These are phyloP conservation scores for Arachnomyces sp. DNA, from an alignment of 2,329 filamentous ascomycete genomes.

Conservation along the genomic window DNA sequence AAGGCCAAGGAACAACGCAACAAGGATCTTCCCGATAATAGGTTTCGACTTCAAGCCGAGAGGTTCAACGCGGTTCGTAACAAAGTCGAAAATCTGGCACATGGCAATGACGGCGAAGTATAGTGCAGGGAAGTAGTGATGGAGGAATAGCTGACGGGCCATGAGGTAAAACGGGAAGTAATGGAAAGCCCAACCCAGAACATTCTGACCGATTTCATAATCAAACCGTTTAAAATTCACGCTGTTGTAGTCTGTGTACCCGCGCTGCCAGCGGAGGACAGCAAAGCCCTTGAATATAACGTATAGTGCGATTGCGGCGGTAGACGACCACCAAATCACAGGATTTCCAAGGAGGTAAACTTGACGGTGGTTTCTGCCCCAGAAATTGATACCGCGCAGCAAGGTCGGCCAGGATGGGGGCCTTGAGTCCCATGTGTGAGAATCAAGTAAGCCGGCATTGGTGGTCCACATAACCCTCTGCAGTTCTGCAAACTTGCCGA, in stretches of 20 bases:
- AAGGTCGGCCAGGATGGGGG: conserved; percentile 89
- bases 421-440: conserved; percentile 95
- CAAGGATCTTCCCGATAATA: conserved; percentile 64
- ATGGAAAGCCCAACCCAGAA: conserved; percentile 93
- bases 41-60: conserved; percentile 64
- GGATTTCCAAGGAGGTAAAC: conserved; percentile 96
- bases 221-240: conserved; percentile 91
- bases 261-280: conserved; percentile 88
- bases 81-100: conserved; percentile 83
- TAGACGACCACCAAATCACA: conserved; percentile 88
- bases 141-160: conserved; percentile 94
- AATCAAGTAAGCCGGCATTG: conserved; percentile 91
- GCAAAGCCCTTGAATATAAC: conserved; percentile 78
- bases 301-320: conserved; percentile 68
- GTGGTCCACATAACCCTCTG: conserved; percentile 99
- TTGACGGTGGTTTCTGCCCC: conserved; percentile 88
- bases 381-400: conserved; percentile 96
- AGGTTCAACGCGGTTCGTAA: conserved; percentile 62
- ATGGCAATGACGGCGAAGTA: conserved; percentile 90
- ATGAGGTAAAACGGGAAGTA: conserved; percentile 99
- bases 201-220: conserved; percentile 85
- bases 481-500: conserved; percentile 95
- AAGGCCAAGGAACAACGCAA: conserved; percentile 65
- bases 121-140: conserved; percentile 95
- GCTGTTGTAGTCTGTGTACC: conserved; percentile 76